Conservation (phyloP, 2,329 filamentous ascomycete genomes). For the Fusarium devonianum region DNA sequence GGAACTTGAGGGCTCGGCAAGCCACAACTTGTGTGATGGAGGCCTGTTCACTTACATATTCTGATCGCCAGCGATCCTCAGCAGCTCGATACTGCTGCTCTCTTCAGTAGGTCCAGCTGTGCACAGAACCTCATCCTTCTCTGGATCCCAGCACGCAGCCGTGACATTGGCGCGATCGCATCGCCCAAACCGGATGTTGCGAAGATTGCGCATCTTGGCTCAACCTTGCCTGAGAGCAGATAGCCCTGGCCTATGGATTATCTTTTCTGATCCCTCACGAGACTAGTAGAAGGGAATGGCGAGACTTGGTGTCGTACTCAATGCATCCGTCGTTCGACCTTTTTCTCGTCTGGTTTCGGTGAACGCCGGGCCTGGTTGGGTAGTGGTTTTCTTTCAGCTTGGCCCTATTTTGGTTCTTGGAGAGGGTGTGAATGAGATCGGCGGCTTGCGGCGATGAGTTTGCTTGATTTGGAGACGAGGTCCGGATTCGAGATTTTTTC, state of each 20-base stretch:
- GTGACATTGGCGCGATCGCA: constrained; percentile 72
- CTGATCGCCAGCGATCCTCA: constrained; percentile 58
- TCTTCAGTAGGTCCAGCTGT: constrained; percentile 80
- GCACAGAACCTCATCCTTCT: constrained; percentile 79
- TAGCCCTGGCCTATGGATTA: constrained; percentile 1
- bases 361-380: constrained; percentile 24
- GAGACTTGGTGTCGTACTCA: constrained; percentile 26
- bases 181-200: constrained; percentile 74
- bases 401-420: constrained; percentile 3
- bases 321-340: constrained; percentile 40
- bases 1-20: no score
- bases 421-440: constrained; percentile 38
- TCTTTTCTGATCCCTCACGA: constrained; percentile 7
- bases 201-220: constrained; percentile 81
- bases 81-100: constrained; percentile 76
- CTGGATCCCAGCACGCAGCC: constrained; percentile 85
- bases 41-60: constrained; percentile 49
- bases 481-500: constrained; percentile 40
- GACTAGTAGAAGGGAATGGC: constrained; percentile 16
- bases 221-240: no score
- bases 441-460: constrained; percentile 33
- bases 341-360: constrained; percentile 27
- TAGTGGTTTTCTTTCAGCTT: constrained; percentile 22
- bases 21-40: background rate
- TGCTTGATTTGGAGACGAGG: constrained; percentile 37